Evolutionary conservation across 768 basidiomycete species (phyloP).

Genomic region (Mycena amicta): DNA sequence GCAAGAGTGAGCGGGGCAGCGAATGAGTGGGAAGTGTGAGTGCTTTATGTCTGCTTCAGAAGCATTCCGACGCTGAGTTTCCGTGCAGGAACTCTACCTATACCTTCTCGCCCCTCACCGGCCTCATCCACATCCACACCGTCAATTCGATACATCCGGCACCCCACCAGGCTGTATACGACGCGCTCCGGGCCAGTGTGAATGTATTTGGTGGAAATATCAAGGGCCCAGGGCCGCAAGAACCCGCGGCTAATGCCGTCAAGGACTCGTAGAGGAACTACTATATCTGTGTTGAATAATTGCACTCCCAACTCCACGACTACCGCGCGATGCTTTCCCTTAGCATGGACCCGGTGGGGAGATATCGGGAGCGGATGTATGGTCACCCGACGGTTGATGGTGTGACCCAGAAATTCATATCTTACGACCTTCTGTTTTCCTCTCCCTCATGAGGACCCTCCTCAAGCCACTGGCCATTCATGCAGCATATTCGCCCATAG

Average conservation of each 20-base stretch:
- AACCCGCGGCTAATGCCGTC: neutral
- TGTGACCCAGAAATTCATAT: neutral
- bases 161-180: conserved; percentile 71
- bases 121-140: conserved; percentile 63
- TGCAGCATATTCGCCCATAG: conserved; percentile 78
- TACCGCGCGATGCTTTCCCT: too few relatives aligned
- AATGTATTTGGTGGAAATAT: neutral
- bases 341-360: too few relatives aligned
- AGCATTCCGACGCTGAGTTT: conserved; percentile 1
- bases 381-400: neutral
- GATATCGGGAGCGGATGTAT: too few relatives aligned
- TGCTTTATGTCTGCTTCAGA: conserved; percentile 13
- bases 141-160: conserved; percentile 80
- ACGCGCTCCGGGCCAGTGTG: conserved; percentile 49
- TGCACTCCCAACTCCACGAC: too few relatives aligned
- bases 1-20: conserved; percentile 63
- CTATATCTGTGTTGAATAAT: too few relatives aligned
- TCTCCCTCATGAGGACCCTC: conserved; percentile 51
- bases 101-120: conserved; percentile 66
- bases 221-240: neutral
- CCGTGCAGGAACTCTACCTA: conserved; percentile 67
- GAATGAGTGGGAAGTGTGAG: conserved; percentile 78
- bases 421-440: neutral
- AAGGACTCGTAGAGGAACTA: neutral
- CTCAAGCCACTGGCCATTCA: conserved; percentile 71